These are phyloP conservation scores for Hypoxylon cercidicola DNA, from an alignment of 495 filamentous ascomycete genomes.

Conservation along the genomic window DNA sequence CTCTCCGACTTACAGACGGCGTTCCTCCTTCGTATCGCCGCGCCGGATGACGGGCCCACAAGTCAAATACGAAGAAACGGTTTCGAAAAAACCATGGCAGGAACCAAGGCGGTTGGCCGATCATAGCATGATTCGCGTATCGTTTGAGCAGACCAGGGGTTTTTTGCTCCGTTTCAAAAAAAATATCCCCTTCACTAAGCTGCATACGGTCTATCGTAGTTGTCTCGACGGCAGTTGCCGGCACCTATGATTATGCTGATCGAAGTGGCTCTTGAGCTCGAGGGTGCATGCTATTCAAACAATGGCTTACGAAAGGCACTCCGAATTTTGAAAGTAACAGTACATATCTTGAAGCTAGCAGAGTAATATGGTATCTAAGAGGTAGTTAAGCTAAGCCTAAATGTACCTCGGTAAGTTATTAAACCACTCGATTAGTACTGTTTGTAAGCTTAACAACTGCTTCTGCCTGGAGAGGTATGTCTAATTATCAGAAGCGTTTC, in stretches of 20 bases:
- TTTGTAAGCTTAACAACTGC: too few species aligned
- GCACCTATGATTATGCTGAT: background rate
- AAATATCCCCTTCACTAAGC: constrained; percentile 1
- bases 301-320: too few species aligned
- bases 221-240: background rate
- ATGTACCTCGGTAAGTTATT: too few species aligned
- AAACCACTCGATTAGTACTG: too few species aligned
- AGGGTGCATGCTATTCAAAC: too few species aligned
- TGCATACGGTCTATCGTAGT: constrained; percentile 2
- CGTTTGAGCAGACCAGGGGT: constrained; percentile 18
- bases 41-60: constrained; percentile 30
- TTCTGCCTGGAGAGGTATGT: too few species aligned
- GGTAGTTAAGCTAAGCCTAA: too few species aligned
- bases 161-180: constrained; percentile 15
- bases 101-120: constrained; percentile 20
- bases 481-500: too few species aligned
- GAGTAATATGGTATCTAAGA: too few species aligned
- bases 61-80: constrained; percentile 26
- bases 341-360: too few species aligned
- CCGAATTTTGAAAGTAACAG: too few species aligned
- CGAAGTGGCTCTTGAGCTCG: background rate
- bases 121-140: constrained; percentile 36
- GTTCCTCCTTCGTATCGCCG: constrained; percentile 31
- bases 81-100: constrained; percentile 24
- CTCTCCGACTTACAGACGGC: constrained; percentile 11